Evolutionary conservation across 441 rosid species (phyloP), one percentile per base, ranked within the genome.

Genomic region (Populus hybrid): DNA sequence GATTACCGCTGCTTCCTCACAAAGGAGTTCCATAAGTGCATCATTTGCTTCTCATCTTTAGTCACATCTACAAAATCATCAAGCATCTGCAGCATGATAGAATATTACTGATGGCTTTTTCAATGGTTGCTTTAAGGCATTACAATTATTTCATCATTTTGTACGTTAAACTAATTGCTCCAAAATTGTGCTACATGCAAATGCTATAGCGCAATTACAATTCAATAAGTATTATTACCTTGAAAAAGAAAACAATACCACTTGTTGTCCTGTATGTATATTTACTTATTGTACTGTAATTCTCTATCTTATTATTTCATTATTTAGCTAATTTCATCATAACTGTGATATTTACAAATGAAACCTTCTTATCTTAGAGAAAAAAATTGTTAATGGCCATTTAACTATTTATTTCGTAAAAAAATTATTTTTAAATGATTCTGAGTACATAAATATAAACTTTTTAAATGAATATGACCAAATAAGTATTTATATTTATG

Each of bases 11-110:
- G 99, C 86, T 95, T 97, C 80, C 99, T 90, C 84, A 92, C 97
- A 78, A 97, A 95, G 12, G 99, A 97, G 87, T 95, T 97, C 99
- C 99, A 97, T 84, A 95, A 75, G 85, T 97, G 99, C 99, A 97
- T 97, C 83, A 97, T 90, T 83, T 87, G 97, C 85, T 92, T 97
- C 89, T 97, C 99, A 81, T 95, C 95, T 82, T 89, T 92, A 75
- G 99, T 95, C 80, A 97, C 99, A 81, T 97, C 99, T 65, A 93
- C 99, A 73, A 97, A 95, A 87, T 97, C 99, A 83, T 95, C 99
- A 32, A 97, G 99, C 98, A 97, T 89, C 99, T 97, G 89, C 87
- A 86, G 81, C 75, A 79, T 42, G 50, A 66, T 36, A 74, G 70
- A 78, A 73, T 23, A 70, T n/a, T 40, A 28, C 18, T 8, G 73